Evolutionary conservation across 345 rosid genomes (phyloP), one percentile per base, ranked within the genome.

Genomic region (Heritiera fomes): DNA sequence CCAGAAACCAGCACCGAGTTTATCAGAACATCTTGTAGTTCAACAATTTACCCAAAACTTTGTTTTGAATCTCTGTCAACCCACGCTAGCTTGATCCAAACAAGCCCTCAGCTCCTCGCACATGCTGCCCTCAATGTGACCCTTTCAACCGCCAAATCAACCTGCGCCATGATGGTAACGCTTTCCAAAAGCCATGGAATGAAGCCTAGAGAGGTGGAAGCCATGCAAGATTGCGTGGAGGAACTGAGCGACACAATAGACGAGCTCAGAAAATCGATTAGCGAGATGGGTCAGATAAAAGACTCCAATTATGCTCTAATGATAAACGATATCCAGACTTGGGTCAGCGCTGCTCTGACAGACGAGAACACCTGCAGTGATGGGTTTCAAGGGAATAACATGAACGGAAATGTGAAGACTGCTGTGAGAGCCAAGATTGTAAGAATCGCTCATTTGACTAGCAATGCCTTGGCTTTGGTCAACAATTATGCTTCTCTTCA

Each of bases 281-380:
- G 72, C 0, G 96, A 94, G 84, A 81, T 94, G 96, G 76, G 83
- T 34, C 73, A 43, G 13, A 52, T 77, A 0, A 84, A 73, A 66
- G 77, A 59, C 3, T 50, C 87, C 15, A 75, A 86, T 78, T 91
- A 83, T 53, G 75, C 60, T 52, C 59, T 84, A 6, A 80, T 75
- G 79, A 87, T 92, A 56, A 87, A 77, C 40, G 87, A 94, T 61
- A 66, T 94, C 7, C 88, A 91, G 81, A 94, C 97, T 11, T 92
- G 98, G 98, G 94, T 85, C 43, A 94, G 97, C 38, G 97, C 96
- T 8, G 94, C 91, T 56, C 58, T 94, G 86, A 94, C 97, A 0
- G 84, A 90, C 32, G 93, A 90, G 79, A 82, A 18, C 75, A 94
- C 98, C 10, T 92, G 98, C 80, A 82, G 82, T 18, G 96, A 94